phyloP scores from a whole-genome alignment of 495 filamentous ascomycete genomes.

The Parathielavia appendiculata region DNA sequence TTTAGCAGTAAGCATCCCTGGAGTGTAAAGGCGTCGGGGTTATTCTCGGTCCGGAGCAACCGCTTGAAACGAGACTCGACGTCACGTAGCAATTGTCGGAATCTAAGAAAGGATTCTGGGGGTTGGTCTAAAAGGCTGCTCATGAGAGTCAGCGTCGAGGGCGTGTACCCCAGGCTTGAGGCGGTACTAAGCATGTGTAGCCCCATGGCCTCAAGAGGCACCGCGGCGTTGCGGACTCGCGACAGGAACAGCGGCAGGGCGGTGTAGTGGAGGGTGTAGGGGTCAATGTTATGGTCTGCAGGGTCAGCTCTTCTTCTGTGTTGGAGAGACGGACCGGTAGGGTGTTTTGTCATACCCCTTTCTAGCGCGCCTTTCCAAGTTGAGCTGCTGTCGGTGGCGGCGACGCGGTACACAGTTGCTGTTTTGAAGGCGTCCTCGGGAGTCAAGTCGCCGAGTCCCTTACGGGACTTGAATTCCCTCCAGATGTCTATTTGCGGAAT shows the following conservation, averaged over 20 bases:
- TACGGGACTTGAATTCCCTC: background rate
- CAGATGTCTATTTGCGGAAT: slow-evolving; percentile 29
- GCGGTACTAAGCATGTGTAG: slow-evolving; percentile 26
- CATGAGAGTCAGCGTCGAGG: slow-evolving; percentile 26
- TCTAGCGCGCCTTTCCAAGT: slow-evolving; percentile 18
- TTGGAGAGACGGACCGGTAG: background rate
- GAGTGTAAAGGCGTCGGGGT: slow-evolving; percentile 24
- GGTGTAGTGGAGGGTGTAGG: slow-evolving; percentile 25
- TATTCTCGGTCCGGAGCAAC: slow-evolving; percentile 4
- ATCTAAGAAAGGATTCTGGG: background rate
- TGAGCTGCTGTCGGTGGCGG: slow-evolving; percentile 16
- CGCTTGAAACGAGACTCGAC: slow-evolving; percentile 11
- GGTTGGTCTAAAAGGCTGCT: background rate
- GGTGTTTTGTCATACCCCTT: slow-evolving; percentile 14
- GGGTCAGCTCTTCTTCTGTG: background rate
- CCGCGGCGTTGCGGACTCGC: background rate
- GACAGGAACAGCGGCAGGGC: slow-evolving; percentile 21
- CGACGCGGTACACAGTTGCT: slow-evolving; percentile 22
- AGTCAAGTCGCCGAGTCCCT: slow-evolving; percentile 21
- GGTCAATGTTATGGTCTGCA: slow-evolving; percentile 23
- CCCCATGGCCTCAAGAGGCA: slow-evolving; percentile 6
- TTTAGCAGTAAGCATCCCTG: slow-evolving; percentile 12
- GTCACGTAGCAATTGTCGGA: background rate
- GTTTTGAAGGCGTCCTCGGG: slow-evolving; percentile 22
- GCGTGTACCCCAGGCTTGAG: slow-evolving; percentile 23